phyloP scores from a whole-genome alignment of 345 rosid species.

The Iberis pinnata region DNA sequence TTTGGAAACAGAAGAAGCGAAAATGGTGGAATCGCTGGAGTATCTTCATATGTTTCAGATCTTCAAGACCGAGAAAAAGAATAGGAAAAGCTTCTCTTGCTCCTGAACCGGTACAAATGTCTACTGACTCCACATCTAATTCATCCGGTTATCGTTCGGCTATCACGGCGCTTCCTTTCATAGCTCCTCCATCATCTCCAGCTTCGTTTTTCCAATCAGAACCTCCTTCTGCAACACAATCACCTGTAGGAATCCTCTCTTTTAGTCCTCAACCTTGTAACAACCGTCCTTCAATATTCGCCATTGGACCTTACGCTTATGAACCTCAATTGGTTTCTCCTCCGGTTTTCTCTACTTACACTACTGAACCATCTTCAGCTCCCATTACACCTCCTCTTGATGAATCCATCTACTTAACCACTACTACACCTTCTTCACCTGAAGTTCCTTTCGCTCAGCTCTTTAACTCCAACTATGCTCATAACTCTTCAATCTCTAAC shows the following conservation, averaged over 20 bases:
- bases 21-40: conserved; percentile 74
- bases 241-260: conserved; percentile 67
- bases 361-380: conserved; percentile 98
- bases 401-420: conserved; percentile 61
- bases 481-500: conserved; percentile 41
- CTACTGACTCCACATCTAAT: conserved; percentile 22
- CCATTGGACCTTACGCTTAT: conserved; percentile 87
- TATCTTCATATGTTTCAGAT: conserved; percentile 68
- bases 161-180: conserved; percentile 48
- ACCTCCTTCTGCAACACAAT: conserved; percentile 76
- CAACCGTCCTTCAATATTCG: conserved; percentile 79
- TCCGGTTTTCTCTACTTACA: conserved; percentile 83
- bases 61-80: conserved; percentile 47
- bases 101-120: conserved; percentile 42
- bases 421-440: conserved; percentile 76
- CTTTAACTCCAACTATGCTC: conserved; percentile 42
- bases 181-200: conserved; percentile 96
- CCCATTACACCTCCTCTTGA: conserved; percentile 85
- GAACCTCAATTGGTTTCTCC: conserved; percentile 93
- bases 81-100: conserved; percentile 58
- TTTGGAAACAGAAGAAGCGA: conserved; percentile 42
- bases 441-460: conserved; percentile 96
- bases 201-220: conserved; percentile 91
- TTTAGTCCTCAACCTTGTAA: conserved; percentile 46
- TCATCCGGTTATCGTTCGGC: conserved; percentile 36